Evolutionary conservation across 192 early-diverging fungal genomes (phyloP), one percentile per base, ranked within the genome.

Genomic region (Entomortierella beljakovae): DNA sequence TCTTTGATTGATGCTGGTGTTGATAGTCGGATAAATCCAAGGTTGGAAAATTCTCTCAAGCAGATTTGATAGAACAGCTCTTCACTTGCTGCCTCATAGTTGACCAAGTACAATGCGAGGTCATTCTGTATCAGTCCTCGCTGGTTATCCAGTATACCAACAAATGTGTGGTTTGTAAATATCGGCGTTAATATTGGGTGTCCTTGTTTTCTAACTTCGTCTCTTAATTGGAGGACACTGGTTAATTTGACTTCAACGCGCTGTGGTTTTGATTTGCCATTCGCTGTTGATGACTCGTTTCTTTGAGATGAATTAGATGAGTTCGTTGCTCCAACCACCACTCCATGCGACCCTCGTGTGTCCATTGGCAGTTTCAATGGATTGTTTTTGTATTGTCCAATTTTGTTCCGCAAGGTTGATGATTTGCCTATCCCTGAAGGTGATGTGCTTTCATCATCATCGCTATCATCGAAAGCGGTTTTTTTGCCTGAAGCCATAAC

Each of bases 1-100:
- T 94, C 90, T 52, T 81, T 70, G 57, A 98, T 91, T 16, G 89
- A 76, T 26, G 88, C 87, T 6, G 94, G 86, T 2, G 74, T 81
- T 13, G 90, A 84, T 35, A 96, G 81, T 22, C 83, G 54, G 29
- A 97, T 87, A 33, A 70, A 84, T 4, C 96, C 97, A 80, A 94
- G 97, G 69, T 99, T 99, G 55, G 88, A 88, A 80, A 99, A 97
- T 33, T 94, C 92, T 25, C 82, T 82, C 18, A 98, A 69, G 35
- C 81, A 82, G 1, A 95, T 83, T 71, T 99, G 96, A 82, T 97
- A 96, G 69, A 99, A 95, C 32, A 99, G 82, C 52, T 95, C 93
- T 61, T 91, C 90, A 75, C 94, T 95, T 46, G 92, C 64, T 32
- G 88, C 86, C 63, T 89, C 84, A 68, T 91, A 94, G 56, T 99